Percentiles rank a stretch among this genome's conserved stretches.
Evolutionary conservation across 2,329 filamentous ascomycete genomes (phyloP).

Genomic region (Pseudogymnoascus verrucosus): DNA sequence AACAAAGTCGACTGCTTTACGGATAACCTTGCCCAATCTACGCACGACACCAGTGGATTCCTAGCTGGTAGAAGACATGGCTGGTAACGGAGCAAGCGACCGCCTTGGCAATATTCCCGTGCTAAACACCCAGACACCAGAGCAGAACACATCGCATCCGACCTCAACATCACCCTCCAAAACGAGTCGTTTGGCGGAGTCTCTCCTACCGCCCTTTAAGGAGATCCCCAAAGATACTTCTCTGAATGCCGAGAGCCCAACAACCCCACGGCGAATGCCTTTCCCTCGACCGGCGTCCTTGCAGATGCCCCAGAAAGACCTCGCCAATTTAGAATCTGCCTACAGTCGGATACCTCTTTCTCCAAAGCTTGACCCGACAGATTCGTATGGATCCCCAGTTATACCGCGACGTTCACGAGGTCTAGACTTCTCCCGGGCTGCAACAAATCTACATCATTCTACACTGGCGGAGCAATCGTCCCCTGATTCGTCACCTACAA

Average conservation of each 20-base stretch:
- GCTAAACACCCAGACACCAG: background rate
- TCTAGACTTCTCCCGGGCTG: constrained; percentile 86
- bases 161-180: background rate
- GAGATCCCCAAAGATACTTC: constrained; percentile 2
- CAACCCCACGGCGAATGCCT: constrained; percentile 64
- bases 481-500: constrained; percentile 82
- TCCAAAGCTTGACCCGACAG: constrained; percentile 75
- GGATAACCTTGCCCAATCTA: background rate
- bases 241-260: constrained; percentile 38
- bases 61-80: background rate
- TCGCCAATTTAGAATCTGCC: constrained; percentile 34
- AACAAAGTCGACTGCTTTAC: background rate
- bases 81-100: constrained; percentile 1
- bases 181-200: background rate
- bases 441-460: constrained; percentile 91
- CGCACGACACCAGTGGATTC: background rate
- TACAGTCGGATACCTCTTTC: constrained; percentile 63
- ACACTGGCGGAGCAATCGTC: constrained; percentile 83
- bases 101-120: background rate
- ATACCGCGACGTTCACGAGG: constrained; percentile 86
- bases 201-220: background rate
- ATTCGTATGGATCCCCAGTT: constrained; percentile 78
- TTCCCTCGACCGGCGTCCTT: constrained; percentile 60
- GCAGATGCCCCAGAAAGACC: constrained; percentile 55
- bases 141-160: background rate